These are phyloP conservation scores for Talaromyces sp. DNA, from an alignment of 2,329 filamentous ascomycete species.

Conservation along the genomic window DNA sequence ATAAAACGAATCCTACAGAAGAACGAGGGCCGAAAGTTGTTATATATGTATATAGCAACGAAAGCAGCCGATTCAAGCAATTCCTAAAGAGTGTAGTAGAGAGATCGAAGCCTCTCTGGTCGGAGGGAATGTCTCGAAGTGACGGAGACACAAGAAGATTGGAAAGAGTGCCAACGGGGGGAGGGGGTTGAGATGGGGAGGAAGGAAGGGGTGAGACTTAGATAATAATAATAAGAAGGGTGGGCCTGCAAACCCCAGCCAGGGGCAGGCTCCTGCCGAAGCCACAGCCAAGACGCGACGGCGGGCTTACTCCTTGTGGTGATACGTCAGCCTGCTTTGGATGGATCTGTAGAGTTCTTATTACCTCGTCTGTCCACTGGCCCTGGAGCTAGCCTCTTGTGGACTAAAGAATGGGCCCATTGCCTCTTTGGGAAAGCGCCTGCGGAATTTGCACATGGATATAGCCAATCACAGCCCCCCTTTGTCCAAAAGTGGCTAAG, in stretches of 20 bases:
- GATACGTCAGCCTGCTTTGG: not conserved
- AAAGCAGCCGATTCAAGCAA: conserved; percentile 20
- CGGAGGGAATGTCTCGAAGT: conserved; percentile 32
- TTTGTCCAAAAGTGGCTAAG: not conserved
- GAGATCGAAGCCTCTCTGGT: conserved; percentile 37
- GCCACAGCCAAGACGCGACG: not conserved
- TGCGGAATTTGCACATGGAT: not conserved
- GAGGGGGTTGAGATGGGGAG: conserved; percentile 22
- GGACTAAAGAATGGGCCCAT: not conserved
- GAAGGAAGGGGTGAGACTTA: conserved; percentile 20
- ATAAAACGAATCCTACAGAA: not conserved
- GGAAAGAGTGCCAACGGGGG: conserved; percentile 18
- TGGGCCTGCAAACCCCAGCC: conserved; percentile 11
- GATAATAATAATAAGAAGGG: conserved; percentile 17
- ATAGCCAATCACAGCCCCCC: not conserved
- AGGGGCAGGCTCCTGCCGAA: conserved; percentile 5
- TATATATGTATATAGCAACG: conserved; percentile 14
- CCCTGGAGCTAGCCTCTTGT: not conserved
- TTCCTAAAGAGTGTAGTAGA: conserved; percentile 39
- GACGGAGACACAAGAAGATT: conserved; percentile 14
- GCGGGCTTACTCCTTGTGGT: not conserved
- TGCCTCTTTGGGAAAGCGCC: not conserved
- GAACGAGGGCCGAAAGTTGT: not conserved
- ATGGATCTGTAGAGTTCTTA: conserved; percentile 1
- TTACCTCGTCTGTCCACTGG: not conserved